A percentile compares a stretch with the other conserved stretches of the same genome.
phyloP scores from a whole-genome alignment of 495 filamentous ascomycete genomes.

The Trichoderma asperelloides region DNA sequence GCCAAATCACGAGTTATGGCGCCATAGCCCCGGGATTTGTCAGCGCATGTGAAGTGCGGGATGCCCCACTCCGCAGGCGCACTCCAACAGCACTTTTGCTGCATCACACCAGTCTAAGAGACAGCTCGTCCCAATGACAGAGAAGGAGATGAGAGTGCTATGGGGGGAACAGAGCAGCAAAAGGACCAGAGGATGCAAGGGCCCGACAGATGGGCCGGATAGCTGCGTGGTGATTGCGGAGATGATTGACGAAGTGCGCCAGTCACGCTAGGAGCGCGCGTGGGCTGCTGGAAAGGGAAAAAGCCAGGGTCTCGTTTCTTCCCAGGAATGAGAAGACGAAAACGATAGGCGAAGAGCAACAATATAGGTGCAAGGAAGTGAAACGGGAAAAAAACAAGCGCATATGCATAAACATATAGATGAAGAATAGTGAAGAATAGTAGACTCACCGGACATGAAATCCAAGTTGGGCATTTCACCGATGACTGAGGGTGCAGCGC shows the following conservation, averaged over 20 bases:
- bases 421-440: conserved; percentile 10
- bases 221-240: conserved; percentile 5
- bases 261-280: background rate
- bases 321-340: background rate
- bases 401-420: conserved; percentile 3
- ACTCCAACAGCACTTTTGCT: conserved; percentile 10
- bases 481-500: conserved; percentile 24
- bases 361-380: background rate
- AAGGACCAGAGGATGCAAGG: conserved; percentile 8
- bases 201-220: conserved; percentile 3
- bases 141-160: conserved; percentile 4
- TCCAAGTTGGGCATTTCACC: conserved; percentile 30
- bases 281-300: conserved; percentile 6
- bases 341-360: background rate
- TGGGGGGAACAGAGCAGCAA: conserved; percentile 6
- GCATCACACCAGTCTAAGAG: conserved; percentile 22
- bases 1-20: conserved; percentile 32
- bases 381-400: background rate
- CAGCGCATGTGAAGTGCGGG: conserved; percentile 10
- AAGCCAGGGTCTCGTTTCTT: conserved; percentile 4
- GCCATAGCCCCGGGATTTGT: conserved; percentile 30
- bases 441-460: conserved; percentile 28
- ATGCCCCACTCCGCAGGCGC: background rate
- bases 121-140: conserved; percentile 15
- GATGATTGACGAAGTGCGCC: background rate